Percentiles rank a stretch among this genome's conserved stretches.
Evolutionary conservation across 1,284 basidiomycete genomes (phyloP).

Genomic region (Moniliella sp.): DNA sequence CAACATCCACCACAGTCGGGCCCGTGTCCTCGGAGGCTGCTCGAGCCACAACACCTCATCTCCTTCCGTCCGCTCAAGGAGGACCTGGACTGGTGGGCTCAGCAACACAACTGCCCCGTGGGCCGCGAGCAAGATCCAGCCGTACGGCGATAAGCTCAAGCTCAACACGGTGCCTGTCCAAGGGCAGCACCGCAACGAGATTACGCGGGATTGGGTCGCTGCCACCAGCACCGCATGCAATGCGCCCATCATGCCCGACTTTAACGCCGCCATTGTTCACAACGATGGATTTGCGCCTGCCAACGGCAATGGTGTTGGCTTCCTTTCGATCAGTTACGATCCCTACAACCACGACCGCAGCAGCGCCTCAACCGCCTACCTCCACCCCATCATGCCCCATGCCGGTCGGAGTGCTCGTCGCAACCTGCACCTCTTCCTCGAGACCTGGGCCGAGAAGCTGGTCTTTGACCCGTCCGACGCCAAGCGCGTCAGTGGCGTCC

Average conservation of each 20-base stretch:
- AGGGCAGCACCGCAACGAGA: slow-evolving; percentile 30
- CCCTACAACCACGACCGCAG: slow-evolving; percentile 27
- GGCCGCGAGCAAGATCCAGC: slow-evolving; percentile 19
- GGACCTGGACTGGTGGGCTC: slow-evolving; percentile 32
- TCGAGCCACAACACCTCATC: slow-evolving; percentile 35
- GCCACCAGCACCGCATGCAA: slow-evolving; percentile 20
- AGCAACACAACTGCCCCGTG: slow-evolving; percentile 29
- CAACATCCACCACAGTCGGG: slow-evolving; percentile 33
- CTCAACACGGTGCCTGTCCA: slow-evolving; percentile 32
- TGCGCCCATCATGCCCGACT: slow-evolving; percentile 29
- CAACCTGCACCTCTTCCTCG: slow-evolving; percentile 33
- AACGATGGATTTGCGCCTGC: slow-evolving; percentile 11
- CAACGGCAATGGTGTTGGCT: slow-evolving; percentile 32
- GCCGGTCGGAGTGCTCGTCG: slow-evolving; percentile 20
- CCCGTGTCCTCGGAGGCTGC: slow-evolving; percentile 32
- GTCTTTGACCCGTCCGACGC: slow-evolving; percentile 11
- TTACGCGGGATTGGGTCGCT: slow-evolving; percentile 30
- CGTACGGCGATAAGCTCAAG: slow-evolving; percentile 31
- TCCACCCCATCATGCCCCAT: slow-evolving; percentile 35
- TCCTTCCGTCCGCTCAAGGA: slow-evolving; percentile 33
- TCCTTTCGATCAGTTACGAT: slow-evolving; percentile 34
- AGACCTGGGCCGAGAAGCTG: slow-evolving; percentile 28
- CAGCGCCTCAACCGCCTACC: slow-evolving; percentile 31
- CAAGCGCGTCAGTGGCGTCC: slow-evolving; percentile 1
- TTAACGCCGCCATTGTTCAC: slow-evolving; percentile 20